Percentiles rank a stretch among this genome's conserved stretches.
Conservation (phyloP, 1,284 basidiomycete species). For the Leccinum angustisporum region DNA sequence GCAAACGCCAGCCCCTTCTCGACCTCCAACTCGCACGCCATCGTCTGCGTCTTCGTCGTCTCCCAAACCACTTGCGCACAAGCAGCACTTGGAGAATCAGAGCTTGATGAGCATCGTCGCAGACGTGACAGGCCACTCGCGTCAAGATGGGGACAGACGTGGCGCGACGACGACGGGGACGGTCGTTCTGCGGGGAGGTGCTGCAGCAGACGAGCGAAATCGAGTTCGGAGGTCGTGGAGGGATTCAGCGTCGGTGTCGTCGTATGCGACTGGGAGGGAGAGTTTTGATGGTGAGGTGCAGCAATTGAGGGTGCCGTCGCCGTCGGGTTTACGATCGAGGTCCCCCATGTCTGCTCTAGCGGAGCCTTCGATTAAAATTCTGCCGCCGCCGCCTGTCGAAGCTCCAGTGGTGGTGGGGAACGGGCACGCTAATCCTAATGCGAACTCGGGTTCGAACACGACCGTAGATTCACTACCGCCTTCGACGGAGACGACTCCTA, state of each 20-base stretch:
- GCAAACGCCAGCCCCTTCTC: too few relatives aligned
- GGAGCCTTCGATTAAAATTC: conserved; percentile 17
- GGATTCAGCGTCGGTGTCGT: conserved; percentile 41
- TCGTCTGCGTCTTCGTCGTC: neutral
- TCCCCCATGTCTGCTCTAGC: neutral
- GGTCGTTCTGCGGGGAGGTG: neutral
- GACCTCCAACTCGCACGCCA: too few relatives aligned
- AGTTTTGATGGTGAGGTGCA: conserved; percentile 35
- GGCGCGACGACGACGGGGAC: neutral
- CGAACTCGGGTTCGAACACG: neutral
- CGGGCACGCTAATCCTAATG: conserved; percentile 9
- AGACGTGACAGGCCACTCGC: conserved; percentile 41
- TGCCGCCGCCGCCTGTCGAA: conserved; percentile 27
- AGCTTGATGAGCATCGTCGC: conserved; percentile 72
- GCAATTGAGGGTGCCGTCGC: conserved; percentile 20
- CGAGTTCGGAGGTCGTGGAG: conserved; percentile 1
- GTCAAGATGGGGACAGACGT: neutral
- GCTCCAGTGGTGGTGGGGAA: conserved; percentile 11
- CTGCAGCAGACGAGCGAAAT: neutral
- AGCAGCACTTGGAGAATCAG: conserved; percentile 5
- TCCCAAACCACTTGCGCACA: neutral
- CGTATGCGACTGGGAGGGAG: conserved; percentile 62
- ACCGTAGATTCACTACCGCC: neutral
- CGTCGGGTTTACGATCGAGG: neutral
- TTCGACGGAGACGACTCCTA: conserved; percentile 12